These are phyloP conservation scores for Backusella westeae DNA, from an alignment of 192 early-diverging fungal genomes.

Conservation along the genomic window DNA sequence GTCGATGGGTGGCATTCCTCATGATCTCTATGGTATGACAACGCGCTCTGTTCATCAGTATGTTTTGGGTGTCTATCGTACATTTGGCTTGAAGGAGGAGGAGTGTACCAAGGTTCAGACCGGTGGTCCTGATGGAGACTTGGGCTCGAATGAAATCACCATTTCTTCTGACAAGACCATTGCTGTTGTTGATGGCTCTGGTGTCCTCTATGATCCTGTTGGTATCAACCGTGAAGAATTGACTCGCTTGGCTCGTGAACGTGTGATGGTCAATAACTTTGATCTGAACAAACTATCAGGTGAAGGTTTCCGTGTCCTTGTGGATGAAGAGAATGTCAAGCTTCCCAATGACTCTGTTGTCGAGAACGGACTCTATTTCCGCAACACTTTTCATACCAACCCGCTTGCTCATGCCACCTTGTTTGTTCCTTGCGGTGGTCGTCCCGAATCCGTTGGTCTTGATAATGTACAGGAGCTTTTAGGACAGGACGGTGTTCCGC, in stretches of 20 bases:
- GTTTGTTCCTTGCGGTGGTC: slow-evolving; percentile 98
- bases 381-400: slow-evolving; percentile 97
- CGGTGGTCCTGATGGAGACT: slow-evolving; percentile 97
- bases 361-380: slow-evolving; percentile 87
- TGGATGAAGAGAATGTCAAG: slow-evolving; percentile 89
- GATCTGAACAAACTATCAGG: slow-evolving; percentile 74
- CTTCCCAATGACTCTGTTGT: slow-evolving; percentile 86
- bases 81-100: slow-evolving; percentile 80
- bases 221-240: slow-evolving; percentile 92
- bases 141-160: slow-evolving; percentile 99
- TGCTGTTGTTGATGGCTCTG: slow-evolving; percentile 93
- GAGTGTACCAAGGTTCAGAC: slow-evolving; percentile 91
- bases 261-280: slow-evolving; percentile 90
- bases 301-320: slow-evolving; percentile 91
- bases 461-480: slow-evolving; percentile 82
- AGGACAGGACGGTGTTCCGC: slow-evolving; percentile 74
- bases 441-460: slow-evolving; percentile 95
- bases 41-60: slow-evolving; percentile 99
- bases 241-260: slow-evolving; percentile 74
- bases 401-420: slow-evolving; percentile 75
- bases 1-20: slow-evolving; percentile 93
- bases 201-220: slow-evolving; percentile 89
- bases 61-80: slow-evolving; percentile 92
- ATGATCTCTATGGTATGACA: slow-evolving; percentile 98
- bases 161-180: slow-evolving; percentile 96